These are phyloP conservation scores for Pharus latifolius DNA, from an alignment of 176 grass and related monocot species.

Conservation along the genomic window DNA sequence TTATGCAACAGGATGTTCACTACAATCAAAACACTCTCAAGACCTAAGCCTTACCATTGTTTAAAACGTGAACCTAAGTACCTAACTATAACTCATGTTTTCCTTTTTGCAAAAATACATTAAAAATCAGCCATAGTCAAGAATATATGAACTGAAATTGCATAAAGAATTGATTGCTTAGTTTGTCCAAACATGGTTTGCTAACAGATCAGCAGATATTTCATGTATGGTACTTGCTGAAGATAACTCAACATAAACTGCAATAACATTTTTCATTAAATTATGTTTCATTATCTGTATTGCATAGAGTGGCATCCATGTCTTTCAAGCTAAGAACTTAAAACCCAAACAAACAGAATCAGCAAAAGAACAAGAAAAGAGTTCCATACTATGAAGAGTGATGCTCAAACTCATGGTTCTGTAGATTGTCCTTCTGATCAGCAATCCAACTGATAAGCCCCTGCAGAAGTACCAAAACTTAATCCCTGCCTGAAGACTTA, in stretches of 20 bases:
- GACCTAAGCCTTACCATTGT: neutral
- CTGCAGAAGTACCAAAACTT: conserved; percentile 35
- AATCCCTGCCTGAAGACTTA: neutral
- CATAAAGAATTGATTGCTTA: neutral
- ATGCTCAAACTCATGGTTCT: conserved; percentile 51
- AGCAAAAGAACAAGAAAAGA: conserved; percentile 7
- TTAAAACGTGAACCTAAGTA: neutral
- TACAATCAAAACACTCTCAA: neutral
- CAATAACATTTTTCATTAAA: neutral
- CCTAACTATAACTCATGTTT: no score
- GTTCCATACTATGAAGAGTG: conserved; percentile 59
- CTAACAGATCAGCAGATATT: neutral
- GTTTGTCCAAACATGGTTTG: neutral
- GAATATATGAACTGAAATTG: neutral
- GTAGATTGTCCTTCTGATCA: conserved; percentile 33
- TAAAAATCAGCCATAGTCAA: neutral
- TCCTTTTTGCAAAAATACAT: neutral
- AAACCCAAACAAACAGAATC: conserved; percentile 1
- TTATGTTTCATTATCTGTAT: neutral
- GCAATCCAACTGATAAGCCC: conserved; percentile 68
- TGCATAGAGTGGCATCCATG: neutral
- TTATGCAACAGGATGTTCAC: neutral
- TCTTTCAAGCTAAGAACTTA: neutral
- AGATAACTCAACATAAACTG: neutral
- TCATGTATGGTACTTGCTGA: no score